Evolutionary conservation across 495 filamentous ascomycete genomes (phyloP).

Genomic region (Tuber indicum): DNA sequence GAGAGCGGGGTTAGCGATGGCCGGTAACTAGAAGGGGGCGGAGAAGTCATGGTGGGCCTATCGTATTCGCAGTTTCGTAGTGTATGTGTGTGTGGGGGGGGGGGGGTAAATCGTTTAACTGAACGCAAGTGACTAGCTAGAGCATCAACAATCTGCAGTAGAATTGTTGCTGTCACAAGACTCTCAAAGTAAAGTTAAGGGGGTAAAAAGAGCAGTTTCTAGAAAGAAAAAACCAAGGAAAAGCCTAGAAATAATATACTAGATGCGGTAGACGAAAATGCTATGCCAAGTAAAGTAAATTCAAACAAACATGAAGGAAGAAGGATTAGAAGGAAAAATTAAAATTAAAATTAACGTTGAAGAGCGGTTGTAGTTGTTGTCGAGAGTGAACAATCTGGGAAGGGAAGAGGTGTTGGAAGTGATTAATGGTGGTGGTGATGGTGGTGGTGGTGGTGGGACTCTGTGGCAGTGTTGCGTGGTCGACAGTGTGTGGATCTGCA

Average conservation of each 20-base stretch:
- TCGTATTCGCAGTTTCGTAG: background rate
- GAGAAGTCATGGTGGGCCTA: slow-evolving; percentile 13
- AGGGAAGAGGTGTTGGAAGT: background rate
- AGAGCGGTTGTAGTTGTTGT: background rate
- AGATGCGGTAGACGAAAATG: background rate
- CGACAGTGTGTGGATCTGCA: background rate
- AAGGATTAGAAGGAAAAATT: background rate
- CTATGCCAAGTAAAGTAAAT: background rate
- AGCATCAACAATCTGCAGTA: background rate
- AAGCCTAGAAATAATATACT: background rate
- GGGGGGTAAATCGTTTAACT: background rate
- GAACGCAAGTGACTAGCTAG: background rate
- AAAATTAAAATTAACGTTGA: background rate
- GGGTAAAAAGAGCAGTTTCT: background rate
- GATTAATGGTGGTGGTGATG: slow-evolving; percentile 2
- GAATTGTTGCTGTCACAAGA: background rate
- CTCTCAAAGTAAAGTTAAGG: background rate
- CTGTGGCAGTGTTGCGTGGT: background rate
- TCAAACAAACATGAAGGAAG: background rate
- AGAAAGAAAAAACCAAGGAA: background rate
- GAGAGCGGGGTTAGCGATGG: slow-evolving; percentile 5
- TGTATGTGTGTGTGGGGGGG: background rate
- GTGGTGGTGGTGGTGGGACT: background rate
- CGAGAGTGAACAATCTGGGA: background rate
- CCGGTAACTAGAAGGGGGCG: slow-evolving; percentile 10